These are phyloP conservation scores for Backusella liffmaniae DNA, from an alignment of 192 early-diverging fungal genomes.

Conservation along the genomic window DNA sequence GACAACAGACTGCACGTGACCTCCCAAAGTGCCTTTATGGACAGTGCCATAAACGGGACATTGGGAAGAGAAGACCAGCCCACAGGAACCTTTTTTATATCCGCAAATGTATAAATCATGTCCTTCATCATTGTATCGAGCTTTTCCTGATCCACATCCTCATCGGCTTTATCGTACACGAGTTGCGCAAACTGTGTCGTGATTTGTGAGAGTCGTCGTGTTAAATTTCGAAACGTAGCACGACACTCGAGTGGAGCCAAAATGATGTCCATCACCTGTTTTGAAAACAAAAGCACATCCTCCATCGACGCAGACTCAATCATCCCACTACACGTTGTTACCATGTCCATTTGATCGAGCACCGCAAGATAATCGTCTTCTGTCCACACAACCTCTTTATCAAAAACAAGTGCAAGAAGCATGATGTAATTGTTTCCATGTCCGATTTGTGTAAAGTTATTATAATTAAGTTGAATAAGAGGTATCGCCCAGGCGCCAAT, in stretches of 20 bases:
- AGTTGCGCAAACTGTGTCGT: constrained; percentile 36
- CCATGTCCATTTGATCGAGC: constrained; percentile 43
- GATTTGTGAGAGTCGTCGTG: constrained; percentile 37
- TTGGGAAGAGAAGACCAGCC: constrained; percentile 26
- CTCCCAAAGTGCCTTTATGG: constrained; percentile 22
- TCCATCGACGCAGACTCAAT: constrained; percentile 14
- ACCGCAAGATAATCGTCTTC: constrained; percentile 44
- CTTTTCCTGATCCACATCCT: constrained; percentile 4
- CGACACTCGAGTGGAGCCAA: background rate
- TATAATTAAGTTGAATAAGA: background rate
- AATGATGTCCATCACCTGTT: background rate
- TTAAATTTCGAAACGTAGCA: constrained; percentile 20
- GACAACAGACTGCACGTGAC: constrained; percentile 13
- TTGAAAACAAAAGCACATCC: background rate
- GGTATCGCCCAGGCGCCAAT: constrained; percentile 1
- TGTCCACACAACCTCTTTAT: background rate
- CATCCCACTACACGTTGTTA: constrained; percentile 31
- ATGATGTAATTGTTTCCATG: background rate
- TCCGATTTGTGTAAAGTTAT: background rate
- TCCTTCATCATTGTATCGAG: constrained; percentile 10
- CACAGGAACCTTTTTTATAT: background rate
- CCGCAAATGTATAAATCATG: constrained; percentile 9
- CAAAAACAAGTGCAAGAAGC: background rate
- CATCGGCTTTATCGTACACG: constrained; percentile 7
- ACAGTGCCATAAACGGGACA: constrained; percentile 27